phyloP scores from a whole-genome alignment of 129 eudicot genomes.

The Artemisia tridentata region DNA sequence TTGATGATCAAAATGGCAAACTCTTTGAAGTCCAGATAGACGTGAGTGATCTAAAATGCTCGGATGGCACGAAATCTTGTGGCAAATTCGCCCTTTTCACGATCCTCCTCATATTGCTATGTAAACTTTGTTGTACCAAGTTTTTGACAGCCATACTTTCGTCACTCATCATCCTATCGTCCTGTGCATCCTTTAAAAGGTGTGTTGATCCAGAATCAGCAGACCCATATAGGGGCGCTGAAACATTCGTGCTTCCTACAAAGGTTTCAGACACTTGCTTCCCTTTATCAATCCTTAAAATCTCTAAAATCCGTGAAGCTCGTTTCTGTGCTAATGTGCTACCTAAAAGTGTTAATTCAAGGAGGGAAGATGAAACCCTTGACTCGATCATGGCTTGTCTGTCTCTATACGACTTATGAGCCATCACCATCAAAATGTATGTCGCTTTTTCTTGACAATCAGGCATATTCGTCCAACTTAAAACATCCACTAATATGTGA shows the following conservation, averaged over 20 bases:
- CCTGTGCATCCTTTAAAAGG: conserved; percentile 31
- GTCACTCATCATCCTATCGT: conserved; percentile 63
- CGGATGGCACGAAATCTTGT: conserved; percentile 85
- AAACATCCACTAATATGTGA: conserved; percentile 58
- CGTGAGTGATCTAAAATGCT: conserved; percentile 72
- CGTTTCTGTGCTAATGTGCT: conserved; percentile 91
- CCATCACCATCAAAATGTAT: conserved; percentile 89
- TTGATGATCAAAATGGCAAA: conserved; percentile 67
- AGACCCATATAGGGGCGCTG: conserved; percentile 62
- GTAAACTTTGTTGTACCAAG: conserved; percentile 89
- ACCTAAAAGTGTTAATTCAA: conserved; percentile 82
- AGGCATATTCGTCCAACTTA: conserved; percentile 81
- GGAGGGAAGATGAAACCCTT: conserved; percentile 69
- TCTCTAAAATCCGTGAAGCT: conserved; percentile 86
- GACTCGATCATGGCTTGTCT: conserved; percentile 79
- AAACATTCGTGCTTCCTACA: conserved; percentile 32
- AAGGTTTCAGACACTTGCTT: conserved; percentile 67
- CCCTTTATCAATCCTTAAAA: conserved; percentile 71
- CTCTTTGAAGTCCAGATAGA: conserved; percentile 86
- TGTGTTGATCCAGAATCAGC: conserved; percentile 28
- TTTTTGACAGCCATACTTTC: conserved; percentile 84
- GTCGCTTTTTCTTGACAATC: conserved; percentile 80
- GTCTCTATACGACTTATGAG: conserved; percentile 76
- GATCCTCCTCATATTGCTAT: conserved; percentile 84
- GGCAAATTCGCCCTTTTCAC: conserved; percentile 91